A percentile compares a stretch with the other conserved stretches of the same genome.
These are phyloP conservation scores for Zygnema cylindricum DNA, from an alignment of 139 green algal species.

Conservation along the genomic window DNA sequence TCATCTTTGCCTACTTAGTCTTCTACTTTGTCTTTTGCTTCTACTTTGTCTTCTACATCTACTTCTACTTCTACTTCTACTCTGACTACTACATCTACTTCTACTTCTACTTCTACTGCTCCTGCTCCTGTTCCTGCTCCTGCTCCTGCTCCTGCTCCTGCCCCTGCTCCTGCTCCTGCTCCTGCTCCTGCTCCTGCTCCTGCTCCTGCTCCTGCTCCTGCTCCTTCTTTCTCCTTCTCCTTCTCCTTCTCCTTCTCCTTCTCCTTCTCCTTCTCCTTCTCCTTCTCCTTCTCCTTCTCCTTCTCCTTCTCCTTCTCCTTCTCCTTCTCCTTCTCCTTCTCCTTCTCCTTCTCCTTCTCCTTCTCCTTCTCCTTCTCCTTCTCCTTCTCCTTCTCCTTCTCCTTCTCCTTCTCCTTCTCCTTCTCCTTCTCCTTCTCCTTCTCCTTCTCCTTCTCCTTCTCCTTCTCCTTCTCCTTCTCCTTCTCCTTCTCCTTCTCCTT, in stretches of 20 bases:
- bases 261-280: slow-evolving; percentile 27
- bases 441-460: no score
- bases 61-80: not conserved
- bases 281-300: slow-evolving; percentile 25
- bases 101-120: not conserved
- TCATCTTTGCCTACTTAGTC: not conserved
- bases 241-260: not conserved
- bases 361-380: no score
- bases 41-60: not conserved
- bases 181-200: slow-evolving; percentile 6
- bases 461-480: no score
- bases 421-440: no score
- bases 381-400: no score
- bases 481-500: no score
- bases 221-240: slow-evolving; percentile 18
- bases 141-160: slow-evolving; percentile 10
- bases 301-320: slow-evolving; percentile 1
- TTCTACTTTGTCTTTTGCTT: not conserved
- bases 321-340: no score
- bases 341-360: no score
- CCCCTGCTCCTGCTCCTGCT: slow-evolving; percentile 8
- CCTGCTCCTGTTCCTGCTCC: slow-evolving; percentile 14
- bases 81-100: not conserved
- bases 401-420: no score
- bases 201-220: slow-evolving; percentile 26